Evolutionary conservation across 495 filamentous ascomycete species (phyloP), one percentile per base, ranked within the genome.

Genomic region (Amorphotheca resinae): DNA sequence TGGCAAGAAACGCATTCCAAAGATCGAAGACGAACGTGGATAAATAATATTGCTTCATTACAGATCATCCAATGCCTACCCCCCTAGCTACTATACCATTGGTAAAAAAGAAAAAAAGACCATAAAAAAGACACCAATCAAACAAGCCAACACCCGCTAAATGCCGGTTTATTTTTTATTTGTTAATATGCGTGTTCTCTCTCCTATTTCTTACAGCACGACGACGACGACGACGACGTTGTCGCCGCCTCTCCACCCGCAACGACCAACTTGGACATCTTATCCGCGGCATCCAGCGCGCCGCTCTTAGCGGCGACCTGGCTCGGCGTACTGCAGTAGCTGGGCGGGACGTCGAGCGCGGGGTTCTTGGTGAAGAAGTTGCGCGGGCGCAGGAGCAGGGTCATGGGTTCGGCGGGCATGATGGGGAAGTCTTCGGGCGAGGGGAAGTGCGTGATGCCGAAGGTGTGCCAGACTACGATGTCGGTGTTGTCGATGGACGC

Each of bases 381-480:
- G 15, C 87, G 68, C 3, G 89, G 89, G 33, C 87, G 66, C 33
- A 96, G 66, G 18, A 94, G 65, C 52, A 95, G 57, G 5, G 78
- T 86, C 76, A 95, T 87, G 0, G 84, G 82, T 66, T 93, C 86
- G 0, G 80, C 84, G 1, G 87, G 89, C 89, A 96, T 96, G 52
- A 96, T 70, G 22, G 89, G 89, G 64, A 83, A 96, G 58, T 96
- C 89, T 56, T 96, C 89, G 0, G 87, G 87, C 1, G 85, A 63
- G 0, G 89, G 88, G 70, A 95, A 93, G 59, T 96, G 89, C 6
- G 80, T 88, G 4, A 95, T 65, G 22, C 89, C 89, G 54, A 95
- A 96, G 0, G 89, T 96, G 61, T 96, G 89, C 89, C 89, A 96
- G 16, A 96, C 72, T 2, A 96, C 89, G 17, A 94, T 61, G 60